These are phyloP conservation scores for Serendipita vermifera DNA, from an alignment of 768 basidiomycete species.

Conservation along the genomic window DNA sequence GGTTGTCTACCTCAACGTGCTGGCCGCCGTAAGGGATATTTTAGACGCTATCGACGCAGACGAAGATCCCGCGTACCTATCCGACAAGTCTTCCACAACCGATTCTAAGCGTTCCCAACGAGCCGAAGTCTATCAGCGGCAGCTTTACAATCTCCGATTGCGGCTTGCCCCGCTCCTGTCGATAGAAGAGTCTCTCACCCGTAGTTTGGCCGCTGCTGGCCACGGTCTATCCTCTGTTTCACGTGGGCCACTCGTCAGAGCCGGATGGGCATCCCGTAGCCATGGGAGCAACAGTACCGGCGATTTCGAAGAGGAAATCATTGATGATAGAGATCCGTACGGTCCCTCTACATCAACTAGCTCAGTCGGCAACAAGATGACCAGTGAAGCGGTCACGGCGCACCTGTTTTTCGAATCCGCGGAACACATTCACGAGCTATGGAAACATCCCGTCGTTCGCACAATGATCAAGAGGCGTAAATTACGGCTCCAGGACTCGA, in stretches of 20 bases:
- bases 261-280: neutral
- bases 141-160: neutral
- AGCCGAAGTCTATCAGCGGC: constrained; percentile 1
- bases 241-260: neutral
- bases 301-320: neutral
- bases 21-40: constrained; percentile 64
- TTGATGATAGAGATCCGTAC: constrained; percentile 8
- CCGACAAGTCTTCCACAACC: neutral
- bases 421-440: constrained; percentile 47
- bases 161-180: constrained; percentile 4
- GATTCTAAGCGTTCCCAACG: constrained; percentile 1
- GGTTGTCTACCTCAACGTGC: constrained; percentile 71
- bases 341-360: neutral
- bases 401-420: constrained; percentile 17
- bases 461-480: constrained; percentile 42
- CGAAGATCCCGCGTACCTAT: constrained; percentile 1
- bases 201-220: neutral
- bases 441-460: constrained; percentile 56
- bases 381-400: neutral
- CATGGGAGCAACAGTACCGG: neutral
- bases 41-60: constrained; percentile 51
- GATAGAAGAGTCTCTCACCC: constrained; percentile 8
- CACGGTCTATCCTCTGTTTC: neutral
- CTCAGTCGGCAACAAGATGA: neutral
- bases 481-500: constrained; percentile 61